A percentile compares a stretch with the other conserved stretches of the same genome.
These are phyloP conservation scores for Camillea tinctor DNA, from an alignment of 2,329 filamentous ascomycete genomes.

Conservation along the genomic window DNA sequence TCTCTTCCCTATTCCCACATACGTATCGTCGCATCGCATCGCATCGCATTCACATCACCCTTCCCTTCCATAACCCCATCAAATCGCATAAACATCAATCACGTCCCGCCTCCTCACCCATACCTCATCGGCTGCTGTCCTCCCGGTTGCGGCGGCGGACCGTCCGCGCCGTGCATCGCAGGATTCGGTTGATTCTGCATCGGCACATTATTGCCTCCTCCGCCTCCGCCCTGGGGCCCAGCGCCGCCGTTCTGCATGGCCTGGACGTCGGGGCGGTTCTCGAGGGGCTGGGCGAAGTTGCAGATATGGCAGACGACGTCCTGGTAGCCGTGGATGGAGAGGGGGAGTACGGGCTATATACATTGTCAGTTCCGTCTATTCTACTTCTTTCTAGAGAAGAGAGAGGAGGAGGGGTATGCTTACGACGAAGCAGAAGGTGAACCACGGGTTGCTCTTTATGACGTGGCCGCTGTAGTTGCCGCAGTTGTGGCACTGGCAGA, in stretches of 20 bases:
- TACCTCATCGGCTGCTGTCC: conserved; percentile 9
- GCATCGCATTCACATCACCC: not conserved
- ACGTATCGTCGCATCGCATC: not conserved
- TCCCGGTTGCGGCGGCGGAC: conserved; percentile 10
- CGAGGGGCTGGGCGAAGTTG: conserved; percentile 69
- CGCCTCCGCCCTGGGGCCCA: conserved; percentile 6
- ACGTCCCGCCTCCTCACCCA: not conserved
- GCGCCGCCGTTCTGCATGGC: conserved; percentile 47
- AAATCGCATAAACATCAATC: not conserved
- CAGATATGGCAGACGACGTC: conserved; percentile 75
- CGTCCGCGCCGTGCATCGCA: conserved; percentile 32
- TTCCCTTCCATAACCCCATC: not conserved
- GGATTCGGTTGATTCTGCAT: conserved; percentile 32
- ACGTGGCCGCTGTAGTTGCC: conserved; percentile 62
- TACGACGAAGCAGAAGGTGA: conserved; percentile 76
- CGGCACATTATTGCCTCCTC: conserved; percentile 35
- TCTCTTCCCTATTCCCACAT: not conserved
- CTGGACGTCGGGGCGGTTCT: conserved; percentile 55
- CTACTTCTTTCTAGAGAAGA: not conserved
- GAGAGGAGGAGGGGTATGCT: conserved; percentile 26
- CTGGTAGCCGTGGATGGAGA: conserved; percentile 64
- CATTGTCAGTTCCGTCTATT: conserved; percentile 16
- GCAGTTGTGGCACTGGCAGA: conserved; percentile 65
- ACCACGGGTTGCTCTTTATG: conserved; percentile 67
- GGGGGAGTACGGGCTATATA: conserved; percentile 65